Evolutionary conservation across 106 monocot genomes (phyloP).

Genomic region (Phalaenopsis aphrodite): DNA sequence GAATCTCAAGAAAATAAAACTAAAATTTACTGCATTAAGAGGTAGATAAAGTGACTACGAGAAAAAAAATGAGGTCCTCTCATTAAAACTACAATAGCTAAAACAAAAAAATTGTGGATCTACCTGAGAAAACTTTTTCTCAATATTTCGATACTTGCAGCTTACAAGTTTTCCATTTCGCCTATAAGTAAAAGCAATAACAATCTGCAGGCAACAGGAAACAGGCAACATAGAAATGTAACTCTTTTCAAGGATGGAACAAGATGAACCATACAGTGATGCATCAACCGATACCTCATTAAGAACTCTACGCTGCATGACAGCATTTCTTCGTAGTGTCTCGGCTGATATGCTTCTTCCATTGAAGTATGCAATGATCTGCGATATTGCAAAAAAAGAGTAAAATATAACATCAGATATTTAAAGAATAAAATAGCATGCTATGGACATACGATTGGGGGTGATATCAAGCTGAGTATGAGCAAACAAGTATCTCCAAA

Average conservation of each 20-base stretch:
- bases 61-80: background rate
- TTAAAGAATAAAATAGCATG: background rate
- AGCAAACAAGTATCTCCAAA: too few relatives aligned
- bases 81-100: background rate
- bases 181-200: constrained; percentile 83
- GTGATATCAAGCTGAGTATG: too few relatives aligned
- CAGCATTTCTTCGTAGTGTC: constrained; percentile 56
- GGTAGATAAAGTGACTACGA: background rate
- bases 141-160: constrained; percentile 73
- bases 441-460: too few relatives aligned
- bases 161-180: constrained; percentile 59
- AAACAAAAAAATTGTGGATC: background rate
- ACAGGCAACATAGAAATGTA: background rate
- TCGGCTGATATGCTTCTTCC: constrained; percentile 47
- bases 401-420: background rate
- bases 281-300: constrained; percentile 21
- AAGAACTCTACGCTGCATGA: constrained; percentile 39
- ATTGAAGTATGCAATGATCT: constrained; percentile 50
- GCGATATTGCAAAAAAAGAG: constrained; percentile 5
- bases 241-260: background rate
- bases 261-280: background rate
- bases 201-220: constrained; percentile 34
- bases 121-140: constrained; percentile 89
- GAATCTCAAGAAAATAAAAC: constrained; percentile 4
- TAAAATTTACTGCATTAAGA: background rate